Percentiles rank a stretch among this genome's conserved stretches.
phyloP scores from a whole-genome alignment of 768 basidiomycete species.

The Suillus subaureus region DNA sequence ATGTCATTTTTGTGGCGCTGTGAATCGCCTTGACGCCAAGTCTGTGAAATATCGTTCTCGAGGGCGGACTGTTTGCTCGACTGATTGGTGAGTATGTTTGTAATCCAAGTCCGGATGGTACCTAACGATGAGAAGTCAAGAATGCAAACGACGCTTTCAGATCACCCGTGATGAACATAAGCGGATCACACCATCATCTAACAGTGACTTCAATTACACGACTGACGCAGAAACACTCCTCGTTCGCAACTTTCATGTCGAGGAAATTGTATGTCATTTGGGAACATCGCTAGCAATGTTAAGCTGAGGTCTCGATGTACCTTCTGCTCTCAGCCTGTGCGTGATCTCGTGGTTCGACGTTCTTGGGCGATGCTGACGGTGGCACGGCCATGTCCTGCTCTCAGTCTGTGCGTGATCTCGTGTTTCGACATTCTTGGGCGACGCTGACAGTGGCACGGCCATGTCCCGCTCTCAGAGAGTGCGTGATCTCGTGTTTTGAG shows the following conservation, averaged over 20 bases:
- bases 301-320: neutral
- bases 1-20: conserved; percentile 21
- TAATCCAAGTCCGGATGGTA: conserved; percentile 1
- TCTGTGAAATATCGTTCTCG: neutral
- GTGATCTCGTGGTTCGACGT: neutral
- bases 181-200: too few species aligned
- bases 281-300: neutral
- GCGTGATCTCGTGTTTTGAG: too few species aligned
- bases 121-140: conserved; percentile 18
- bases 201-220: neutral
- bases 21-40: neutral
- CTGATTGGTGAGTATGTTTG: conserved; percentile 26
- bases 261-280: neutral
- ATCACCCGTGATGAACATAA: conserved; percentile 2
- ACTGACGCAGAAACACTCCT: neutral
- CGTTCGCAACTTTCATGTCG: neutral
- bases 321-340: neutral
- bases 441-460: too few species aligned
- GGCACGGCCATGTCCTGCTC: neutral
- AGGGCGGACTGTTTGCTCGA: conserved; percentile 15
- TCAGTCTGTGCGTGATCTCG: neutral
- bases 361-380: neutral
- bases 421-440: too few species aligned
- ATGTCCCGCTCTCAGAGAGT: too few species aligned
- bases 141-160: conserved; percentile 30